These are phyloP conservation scores for Fraxinus excelsior DNA, from an alignment of 257 asterid species.

Conservation along the genomic window DNA sequence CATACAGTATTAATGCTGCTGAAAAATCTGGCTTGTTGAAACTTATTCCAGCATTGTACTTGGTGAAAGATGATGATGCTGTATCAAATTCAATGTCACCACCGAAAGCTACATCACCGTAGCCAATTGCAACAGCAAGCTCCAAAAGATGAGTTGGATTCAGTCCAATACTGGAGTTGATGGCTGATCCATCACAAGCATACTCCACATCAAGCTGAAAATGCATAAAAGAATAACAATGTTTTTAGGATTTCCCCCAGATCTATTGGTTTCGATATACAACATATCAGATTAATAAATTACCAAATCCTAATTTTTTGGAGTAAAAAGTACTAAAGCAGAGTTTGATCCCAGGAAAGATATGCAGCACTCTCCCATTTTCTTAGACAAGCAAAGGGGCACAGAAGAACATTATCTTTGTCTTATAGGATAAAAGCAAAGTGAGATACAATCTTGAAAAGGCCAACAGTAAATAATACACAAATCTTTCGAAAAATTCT, in stretches of 20 bases:
- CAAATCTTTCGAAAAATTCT: not conserved
- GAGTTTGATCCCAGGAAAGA: too few relatives aligned
- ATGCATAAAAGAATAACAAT: slow-evolving; percentile 13
- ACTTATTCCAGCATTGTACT: slow-evolving; percentile 79
- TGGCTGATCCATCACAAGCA: slow-evolving; percentile 65
- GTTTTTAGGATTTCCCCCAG: too few relatives aligned
- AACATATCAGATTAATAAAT: too few relatives aligned
- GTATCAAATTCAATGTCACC: slow-evolving; percentile 79
- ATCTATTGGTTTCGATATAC: too few relatives aligned
- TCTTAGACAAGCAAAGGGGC: not conserved
- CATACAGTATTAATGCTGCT: slow-evolving; percentile 73
- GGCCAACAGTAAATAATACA: not conserved
- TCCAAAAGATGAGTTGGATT: slow-evolving; percentile 76
- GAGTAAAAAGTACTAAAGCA: too few relatives aligned
- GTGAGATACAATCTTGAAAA: not conserved
- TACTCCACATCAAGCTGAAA: slow-evolving; percentile 81
- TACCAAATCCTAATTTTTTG: too few relatives aligned
- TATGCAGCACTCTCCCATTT: too few relatives aligned
- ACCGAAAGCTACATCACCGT: slow-evolving; percentile 61
- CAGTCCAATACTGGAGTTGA: slow-evolving; percentile 76
- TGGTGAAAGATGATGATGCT: slow-evolving; percentile 70
- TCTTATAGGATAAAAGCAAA: not conserved
- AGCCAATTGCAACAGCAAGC: slow-evolving; percentile 71
- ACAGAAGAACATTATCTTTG: not conserved
- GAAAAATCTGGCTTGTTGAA: slow-evolving; percentile 74